A percentile compares a stretch with the other conserved stretches of the same genome.
Evolutionary conservation across 441 rosid genomes (phyloP).

Genomic region (Adansonia madagascariensis): DNA sequence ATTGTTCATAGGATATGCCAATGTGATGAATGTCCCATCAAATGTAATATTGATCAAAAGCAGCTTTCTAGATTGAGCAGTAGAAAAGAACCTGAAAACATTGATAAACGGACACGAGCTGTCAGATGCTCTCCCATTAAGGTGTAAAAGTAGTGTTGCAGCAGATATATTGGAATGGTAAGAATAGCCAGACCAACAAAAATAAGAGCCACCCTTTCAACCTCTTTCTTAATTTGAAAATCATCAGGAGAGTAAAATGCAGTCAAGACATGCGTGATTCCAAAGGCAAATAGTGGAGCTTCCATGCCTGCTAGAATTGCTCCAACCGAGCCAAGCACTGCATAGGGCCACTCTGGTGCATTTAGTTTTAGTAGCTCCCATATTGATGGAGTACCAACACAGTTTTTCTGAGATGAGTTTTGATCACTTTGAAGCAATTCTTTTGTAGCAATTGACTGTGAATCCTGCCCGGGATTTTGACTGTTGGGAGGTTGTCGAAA

Average conservation of each 20-base stretch:
- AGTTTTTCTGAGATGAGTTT: conserved; percentile 18
- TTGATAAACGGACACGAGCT: too few relatives aligned
- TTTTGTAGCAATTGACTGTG: conserved; percentile 3
- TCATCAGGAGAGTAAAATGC: conserved; percentile 56
- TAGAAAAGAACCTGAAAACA: too few relatives aligned
- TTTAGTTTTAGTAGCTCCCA: conserved; percentile 66
- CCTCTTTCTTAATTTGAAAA: conserved; percentile 49
- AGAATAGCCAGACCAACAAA: conserved; percentile 49
- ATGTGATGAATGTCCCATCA: too few relatives aligned
- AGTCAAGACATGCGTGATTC: conserved; percentile 62
- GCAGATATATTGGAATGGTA: conserved; percentile 62
- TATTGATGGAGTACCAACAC: conserved; percentile 40
- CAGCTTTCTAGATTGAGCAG: too few relatives aligned
- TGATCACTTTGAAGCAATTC: conserved; percentile 25
- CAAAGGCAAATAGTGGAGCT: conserved; percentile 73
- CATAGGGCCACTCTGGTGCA: conserved; percentile 81
- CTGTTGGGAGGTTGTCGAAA: conserved; percentile 38
- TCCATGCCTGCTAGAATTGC: conserved; percentile 44
- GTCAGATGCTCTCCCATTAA: conserved; percentile 61
- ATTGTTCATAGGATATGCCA: too few relatives aligned
- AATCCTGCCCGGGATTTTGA: conserved; percentile 34
- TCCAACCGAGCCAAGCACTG: conserved; percentile 69
- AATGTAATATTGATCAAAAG: too few relatives aligned
- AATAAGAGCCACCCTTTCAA: conserved; percentile 46
- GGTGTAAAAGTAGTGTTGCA: conserved; percentile 73